phyloP scores from a whole-genome alignment of 768 basidiomycete genomes.

The Trametopsis cervina region DNA sequence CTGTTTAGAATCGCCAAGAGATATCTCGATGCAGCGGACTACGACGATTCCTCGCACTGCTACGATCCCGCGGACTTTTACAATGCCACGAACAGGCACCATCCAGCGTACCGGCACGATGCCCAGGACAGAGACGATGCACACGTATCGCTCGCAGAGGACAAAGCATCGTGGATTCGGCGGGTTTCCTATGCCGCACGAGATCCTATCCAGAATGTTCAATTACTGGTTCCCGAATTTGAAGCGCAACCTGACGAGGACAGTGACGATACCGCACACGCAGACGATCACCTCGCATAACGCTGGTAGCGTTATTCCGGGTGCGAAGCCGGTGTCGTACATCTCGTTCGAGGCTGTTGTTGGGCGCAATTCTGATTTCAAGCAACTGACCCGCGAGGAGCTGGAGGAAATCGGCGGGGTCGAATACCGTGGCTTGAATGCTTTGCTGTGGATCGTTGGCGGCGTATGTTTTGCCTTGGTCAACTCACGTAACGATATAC shows the following conservation, averaged over 20 bases:
- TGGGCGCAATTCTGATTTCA: constrained; percentile 75
- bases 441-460: constrained; percentile 75
- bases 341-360: constrained; percentile 81
- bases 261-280: constrained; percentile 70
- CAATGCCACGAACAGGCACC: constrained; percentile 15
- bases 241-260: constrained; percentile 51
- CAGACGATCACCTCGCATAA: constrained; percentile 48
- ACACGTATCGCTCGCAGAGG: constrained; percentile 10
- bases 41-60: constrained; percentile 5
- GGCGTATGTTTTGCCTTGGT: constrained; percentile 37
- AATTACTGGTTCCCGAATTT: constrained; percentile 56
- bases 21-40: background rate
- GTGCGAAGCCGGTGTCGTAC: constrained; percentile 62
- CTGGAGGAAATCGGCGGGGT: constrained; percentile 90
- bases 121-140: constrained; percentile 13
- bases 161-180: constrained; percentile 49
- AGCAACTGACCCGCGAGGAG: constrained; percentile 67
- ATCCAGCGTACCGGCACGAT: constrained; percentile 15
- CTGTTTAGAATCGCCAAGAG: background rate
- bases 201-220: constrained; percentile 44
- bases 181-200: constrained; percentile 68
- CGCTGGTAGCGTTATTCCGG: constrained; percentile 25
- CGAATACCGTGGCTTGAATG: constrained; percentile 81
- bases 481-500: background rate
- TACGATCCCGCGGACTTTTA: background rate